Base-by-base conservation (phyloP, 1,284 basidiomycete species). In the Leccinum pallidistipes region DNA sequence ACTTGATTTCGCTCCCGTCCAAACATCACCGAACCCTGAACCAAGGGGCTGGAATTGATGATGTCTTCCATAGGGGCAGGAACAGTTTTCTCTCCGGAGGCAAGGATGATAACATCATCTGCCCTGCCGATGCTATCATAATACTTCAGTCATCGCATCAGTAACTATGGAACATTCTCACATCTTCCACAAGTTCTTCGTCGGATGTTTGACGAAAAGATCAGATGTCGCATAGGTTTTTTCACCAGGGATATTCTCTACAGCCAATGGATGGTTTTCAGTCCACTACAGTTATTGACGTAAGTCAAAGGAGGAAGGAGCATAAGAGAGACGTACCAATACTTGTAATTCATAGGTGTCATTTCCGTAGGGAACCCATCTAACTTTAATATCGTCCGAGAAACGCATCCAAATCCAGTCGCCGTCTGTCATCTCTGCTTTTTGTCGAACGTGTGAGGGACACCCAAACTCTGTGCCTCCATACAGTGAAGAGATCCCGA, bases 331-430 rank as follows among this genome's bases (percentile, higher is more conserved):
- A 24, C 60, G 9, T 36, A 75, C 74, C 62, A 76, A 60, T 8
- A 72, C 27, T 40, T 71, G 68, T 3, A 65, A 61, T 55, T 76
- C 74, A 40, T 64, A 76, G 1, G 66, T 65, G 10, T 66, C 69
- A 43, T 73, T 69, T 5, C 67, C 73, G 3, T 73, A 53, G 1
- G 67, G 66, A 2, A 62, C 62, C 71, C 72, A 76, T 12, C 71
- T 62, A 1, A 68, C 24, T 3, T 65, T 61, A 14, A 61, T 16
- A 0, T 60, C 21, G 3, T 66, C 59, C 1, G 62, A 43, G 11
- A 73, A 58, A 7, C 40, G 57, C 38, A 71, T n/a, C 69, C 69
- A 76, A 11, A 59, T 51, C 76, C 74, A 77, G 10, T 75, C 69
- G 1, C 67, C 63, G 32, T 66, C 66, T 2, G 43, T 45, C 14